Base-by-base conservation (phyloP, 164 flowering plant species). In the Hamamelis virginiana region DNA sequence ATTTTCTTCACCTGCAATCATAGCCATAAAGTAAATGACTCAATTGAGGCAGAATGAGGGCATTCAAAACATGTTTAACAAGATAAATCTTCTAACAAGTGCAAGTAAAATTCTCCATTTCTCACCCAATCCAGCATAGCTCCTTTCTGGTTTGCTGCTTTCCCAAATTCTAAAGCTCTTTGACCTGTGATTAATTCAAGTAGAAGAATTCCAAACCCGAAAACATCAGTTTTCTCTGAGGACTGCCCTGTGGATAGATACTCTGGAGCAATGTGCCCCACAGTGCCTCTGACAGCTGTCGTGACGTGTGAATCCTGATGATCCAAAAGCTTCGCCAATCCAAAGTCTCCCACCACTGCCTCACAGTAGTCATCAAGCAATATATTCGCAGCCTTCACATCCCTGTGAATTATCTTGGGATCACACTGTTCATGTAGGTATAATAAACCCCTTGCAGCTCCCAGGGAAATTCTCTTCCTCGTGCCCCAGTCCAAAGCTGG, bases 271-370 rank as follows among this genome's bases (percentile, higher is more conserved):
- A 89, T 89, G 62, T 89, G 93, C 1, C 91, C 93, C 38, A 85
- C 91, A 0, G 93, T 89, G 10, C 93, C 93, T 58, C 92, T 77
- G 52, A 89, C 93, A 0, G 93, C 89, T 1, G 93, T 89, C 19
- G 94, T 89, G 46, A 87, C 89, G 65, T 89, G 94, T 9, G 94
- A 84, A 46, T 89, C 90, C 14, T 59, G 64, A 70, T 89, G 91
- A 68, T 87, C 89, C 47, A 87, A 74, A 33, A 87, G 81, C 81
- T 87, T 89, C 23, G 94, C 91, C 67, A 87, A 55, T 1, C 94
- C 94, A 60, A 89, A 89, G 71, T 89, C 94, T 69, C 94, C 94
- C 14, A 87, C 91, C n/a, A 87, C 86, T 15, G 88, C 91, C 72
- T 89, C 91, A 65, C 74, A 86, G 59, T 83, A 78, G 33, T 89